A percentile compares a stretch with the other conserved stretches of the same genome.
These are phyloP conservation scores for Geotrichum citri-aurantii DNA, from an alignment of 1,139 yeast genomes.

Conservation along the genomic window DNA sequence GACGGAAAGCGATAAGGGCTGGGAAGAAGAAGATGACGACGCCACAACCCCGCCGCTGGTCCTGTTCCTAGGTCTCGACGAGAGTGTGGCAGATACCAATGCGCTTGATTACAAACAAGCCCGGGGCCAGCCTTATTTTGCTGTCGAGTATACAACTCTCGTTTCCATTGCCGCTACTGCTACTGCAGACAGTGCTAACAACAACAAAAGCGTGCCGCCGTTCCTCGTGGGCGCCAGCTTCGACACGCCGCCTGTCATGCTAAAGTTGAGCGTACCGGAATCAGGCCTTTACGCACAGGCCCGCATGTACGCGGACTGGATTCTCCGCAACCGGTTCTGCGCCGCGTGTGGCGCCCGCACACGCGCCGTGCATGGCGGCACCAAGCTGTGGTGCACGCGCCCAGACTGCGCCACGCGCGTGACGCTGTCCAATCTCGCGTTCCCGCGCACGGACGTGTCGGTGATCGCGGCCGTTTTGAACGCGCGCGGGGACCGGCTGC, in stretches of 20 bases:
- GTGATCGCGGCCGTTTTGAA: conserved; percentile 76
- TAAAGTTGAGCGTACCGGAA: conserved; percentile 31
- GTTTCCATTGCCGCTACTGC: conserved; percentile 44
- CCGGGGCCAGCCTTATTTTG: conserved; percentile 71
- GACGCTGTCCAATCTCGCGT: conserved; percentile 50
- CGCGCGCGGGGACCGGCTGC: conserved; percentile 51
- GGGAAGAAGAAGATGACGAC: conserved; percentile 39
- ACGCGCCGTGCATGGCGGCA: conserved; percentile 74
- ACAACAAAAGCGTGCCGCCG: conserved; percentile 26
- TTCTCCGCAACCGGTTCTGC: conserved; percentile 66
- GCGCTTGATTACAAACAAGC: conserved; percentile 24
- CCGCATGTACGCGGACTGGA: conserved; percentile 82
- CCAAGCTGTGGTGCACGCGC: conserved; percentile 61
- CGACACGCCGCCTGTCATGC: conserved; percentile 25
- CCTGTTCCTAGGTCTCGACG: conserved; percentile 66
- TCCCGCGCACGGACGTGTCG: conserved; percentile 89
- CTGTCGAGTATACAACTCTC: conserved; percentile 36
- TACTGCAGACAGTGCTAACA: conserved; percentile 16
- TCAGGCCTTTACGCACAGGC: conserved; percentile 75
- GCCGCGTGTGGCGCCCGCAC: conserved; percentile 80
- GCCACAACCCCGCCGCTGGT: conserved; percentile 40
- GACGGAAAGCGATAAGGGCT: conserved; percentile 27
- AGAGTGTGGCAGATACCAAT: conserved; percentile 42
- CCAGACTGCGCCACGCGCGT: conserved; percentile 38
- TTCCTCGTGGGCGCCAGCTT: conserved; percentile 33